phyloP scores from a whole-genome alignment of 495 filamentous ascomycete species.

The Hypoxylon trugodes region DNA sequence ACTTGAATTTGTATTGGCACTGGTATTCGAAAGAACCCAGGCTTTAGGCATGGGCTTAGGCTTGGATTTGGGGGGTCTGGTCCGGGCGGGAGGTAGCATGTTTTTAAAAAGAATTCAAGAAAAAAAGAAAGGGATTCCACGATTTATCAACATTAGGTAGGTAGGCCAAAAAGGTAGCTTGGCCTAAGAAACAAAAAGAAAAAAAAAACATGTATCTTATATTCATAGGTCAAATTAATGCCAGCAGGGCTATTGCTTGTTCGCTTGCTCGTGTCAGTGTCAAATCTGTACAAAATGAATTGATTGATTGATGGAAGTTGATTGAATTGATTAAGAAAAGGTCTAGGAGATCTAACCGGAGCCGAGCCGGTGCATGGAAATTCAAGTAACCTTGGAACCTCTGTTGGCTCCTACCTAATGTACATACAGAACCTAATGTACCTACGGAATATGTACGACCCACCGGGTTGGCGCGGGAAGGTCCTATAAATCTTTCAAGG shows the following conservation, averaged over 20 bases:
- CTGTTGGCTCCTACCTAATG: too few species aligned
- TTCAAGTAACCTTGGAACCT: neutral
- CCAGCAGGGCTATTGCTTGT: too few species aligned
- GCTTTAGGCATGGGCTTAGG: neutral
- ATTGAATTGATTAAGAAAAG: too few species aligned
- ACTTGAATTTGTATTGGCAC: too few species aligned
- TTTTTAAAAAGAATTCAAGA: neutral
- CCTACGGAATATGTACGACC: constrained; percentile 1
- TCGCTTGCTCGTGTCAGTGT: too few species aligned
- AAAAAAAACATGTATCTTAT: neutral
- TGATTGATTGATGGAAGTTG: constrained; percentile 1
- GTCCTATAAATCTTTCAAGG: too few species aligned
- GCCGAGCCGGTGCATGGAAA: constrained; percentile 3
- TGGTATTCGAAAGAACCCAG: too few species aligned
- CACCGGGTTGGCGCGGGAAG: constrained; percentile 33
- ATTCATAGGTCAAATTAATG: too few species aligned
- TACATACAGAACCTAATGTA: too few species aligned
- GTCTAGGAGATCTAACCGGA: too few species aligned
- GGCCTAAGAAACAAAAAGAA: neutral
- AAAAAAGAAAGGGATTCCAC: constrained; percentile 10
- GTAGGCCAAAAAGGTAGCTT: neutral
- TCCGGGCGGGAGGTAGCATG: neutral
- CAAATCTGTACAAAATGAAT: constrained; percentile 5
- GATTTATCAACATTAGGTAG: constrained; percentile 15
- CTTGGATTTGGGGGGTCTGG: neutral